Base-by-base conservation (phyloP, 179 eudicot genomes). In the Silene noctiflora region DNA sequence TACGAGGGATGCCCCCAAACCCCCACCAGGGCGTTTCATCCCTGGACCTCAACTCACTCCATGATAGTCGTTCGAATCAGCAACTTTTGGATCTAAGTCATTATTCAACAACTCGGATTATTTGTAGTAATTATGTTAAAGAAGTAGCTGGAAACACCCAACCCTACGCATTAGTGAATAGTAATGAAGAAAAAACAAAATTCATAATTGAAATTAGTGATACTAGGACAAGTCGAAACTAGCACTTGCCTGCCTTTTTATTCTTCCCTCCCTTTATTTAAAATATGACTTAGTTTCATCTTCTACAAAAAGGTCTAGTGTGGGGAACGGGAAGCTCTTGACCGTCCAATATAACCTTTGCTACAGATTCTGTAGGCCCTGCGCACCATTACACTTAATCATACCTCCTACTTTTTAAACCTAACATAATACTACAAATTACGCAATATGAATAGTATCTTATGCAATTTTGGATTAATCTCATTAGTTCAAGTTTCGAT, bases 301-400 rank as follows among this genome's bases (percentile, higher is more conserved):
- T 29, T 65, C 69, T 29, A 65, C 4, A 8, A 44, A 65, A 65
- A 27, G 42, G 69, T 29, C 1, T 13, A 20, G 11, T 25, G 67
- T 63, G n/a, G 67, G 67, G 67, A 63, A 25, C 7, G 67, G 16
- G 35, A 9, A 63, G 39, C 67, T 63, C 67, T 65, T 65, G 69
- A 12, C 69, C 69, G 31, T 65, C 69, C 69, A 13, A 27, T 24
- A 1, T 12, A 65, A 29, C 39, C 29, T 64, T 27, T 65, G 42
- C 17, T 65, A n/a, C 44, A 65, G n/a, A 12, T 27, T 27, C 17
- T 65, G 39, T 65, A 65, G 42, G 63, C 63, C 63, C 19, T 58
- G 20, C 63, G 51, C 51, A 44, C 51, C 0, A 44, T 44, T 44
- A 44, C 21, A 58, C 21, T 21, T 12, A 22, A 61, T 61, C 0